A percentile compares a stretch with the other conserved stretches of the same genome.
These are phyloP conservation scores for Zarea fungicola DNA, from an alignment of 2,329 filamentous ascomycete genomes.

Conservation along the genomic window DNA sequence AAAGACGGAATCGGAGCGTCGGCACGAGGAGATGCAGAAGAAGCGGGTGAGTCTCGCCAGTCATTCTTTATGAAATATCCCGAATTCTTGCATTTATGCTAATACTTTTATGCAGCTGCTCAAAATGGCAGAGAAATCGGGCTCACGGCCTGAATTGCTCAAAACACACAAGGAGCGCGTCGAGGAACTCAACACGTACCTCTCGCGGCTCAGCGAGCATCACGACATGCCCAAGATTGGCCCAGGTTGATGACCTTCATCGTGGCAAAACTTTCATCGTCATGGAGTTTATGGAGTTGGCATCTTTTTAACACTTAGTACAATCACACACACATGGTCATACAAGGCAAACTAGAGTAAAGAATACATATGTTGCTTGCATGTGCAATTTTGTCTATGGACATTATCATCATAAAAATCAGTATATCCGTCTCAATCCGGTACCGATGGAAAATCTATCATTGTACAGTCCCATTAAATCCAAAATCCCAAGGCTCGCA, in stretches of 20 bases:
- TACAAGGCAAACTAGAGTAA: background rate
- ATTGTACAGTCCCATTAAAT: constrained; percentile 6
- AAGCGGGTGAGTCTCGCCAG: constrained; percentile 74
- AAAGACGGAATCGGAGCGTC: constrained; percentile 81
- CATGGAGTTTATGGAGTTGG: background rate
- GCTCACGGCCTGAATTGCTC: constrained; percentile 64
- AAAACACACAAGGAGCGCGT: constrained; percentile 98
- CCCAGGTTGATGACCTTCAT: too few relatives aligned
- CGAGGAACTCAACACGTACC: constrained; percentile 89
- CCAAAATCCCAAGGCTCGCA: background rate
- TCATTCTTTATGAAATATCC: too few relatives aligned
- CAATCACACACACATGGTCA: background rate
- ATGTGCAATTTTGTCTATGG: constrained; percentile 12
- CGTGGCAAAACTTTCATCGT: constrained; percentile 19
- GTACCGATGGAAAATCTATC: constrained; percentile 8
- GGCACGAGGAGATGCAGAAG: constrained; percentile 73
- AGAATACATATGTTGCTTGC: background rate
- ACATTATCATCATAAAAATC: constrained; percentile 11
- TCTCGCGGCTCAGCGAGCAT: constrained; percentile 89
- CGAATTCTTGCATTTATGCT: background rate
- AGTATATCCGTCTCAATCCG: constrained; percentile 4
- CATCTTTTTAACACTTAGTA: background rate
- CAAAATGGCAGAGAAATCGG: constrained; percentile 62
- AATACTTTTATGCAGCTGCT: constrained; percentile 60
- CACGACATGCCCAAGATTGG: constrained; percentile 85